phyloP scores from a whole-genome alignment of 257 asterid genomes.

The Gentiana straminea region DNA sequence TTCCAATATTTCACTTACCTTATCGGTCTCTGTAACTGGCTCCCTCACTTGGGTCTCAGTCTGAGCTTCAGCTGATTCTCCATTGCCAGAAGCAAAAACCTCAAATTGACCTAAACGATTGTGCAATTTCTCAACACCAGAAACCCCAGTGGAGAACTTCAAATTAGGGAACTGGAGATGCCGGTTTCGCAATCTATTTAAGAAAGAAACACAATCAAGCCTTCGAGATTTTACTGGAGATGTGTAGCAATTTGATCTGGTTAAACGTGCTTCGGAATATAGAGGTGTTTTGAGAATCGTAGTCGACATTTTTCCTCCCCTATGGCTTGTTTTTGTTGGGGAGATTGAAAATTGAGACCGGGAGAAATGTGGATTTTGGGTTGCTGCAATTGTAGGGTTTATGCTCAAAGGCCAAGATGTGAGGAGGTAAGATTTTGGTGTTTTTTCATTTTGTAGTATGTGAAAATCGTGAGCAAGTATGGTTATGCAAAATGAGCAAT shows the following conservation, averaged over 20 bases:
- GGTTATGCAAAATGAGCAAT: too few relatives aligned
- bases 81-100: conserved; percentile 27
- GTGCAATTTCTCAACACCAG: conserved; percentile 18
- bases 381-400: too few relatives aligned
- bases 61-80: conserved; percentile 37
- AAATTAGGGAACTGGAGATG: conserved; percentile 15
- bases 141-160: conserved; percentile 6
- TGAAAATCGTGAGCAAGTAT: too few relatives aligned
- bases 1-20: conserved; percentile 20
- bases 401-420: too few relatives aligned
- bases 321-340: background rate
- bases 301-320: background rate
- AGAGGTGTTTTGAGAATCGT: conserved; percentile 1
- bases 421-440: too few relatives aligned
- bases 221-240: conserved; percentile 15
- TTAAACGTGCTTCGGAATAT: background rate
- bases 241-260: background rate
- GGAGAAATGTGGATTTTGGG: too few relatives aligned
- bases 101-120: conserved; percentile 21
- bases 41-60: conserved; percentile 34
- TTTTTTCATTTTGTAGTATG: too few relatives aligned
- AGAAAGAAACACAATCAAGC: conserved; percentile 18
- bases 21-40: conserved; percentile 29
- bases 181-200: conserved; percentile 14
- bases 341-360: too few relatives aligned